Base-by-base conservation (phyloP, 306 rosid genomes). In the Alnus glutinosa region DNA sequence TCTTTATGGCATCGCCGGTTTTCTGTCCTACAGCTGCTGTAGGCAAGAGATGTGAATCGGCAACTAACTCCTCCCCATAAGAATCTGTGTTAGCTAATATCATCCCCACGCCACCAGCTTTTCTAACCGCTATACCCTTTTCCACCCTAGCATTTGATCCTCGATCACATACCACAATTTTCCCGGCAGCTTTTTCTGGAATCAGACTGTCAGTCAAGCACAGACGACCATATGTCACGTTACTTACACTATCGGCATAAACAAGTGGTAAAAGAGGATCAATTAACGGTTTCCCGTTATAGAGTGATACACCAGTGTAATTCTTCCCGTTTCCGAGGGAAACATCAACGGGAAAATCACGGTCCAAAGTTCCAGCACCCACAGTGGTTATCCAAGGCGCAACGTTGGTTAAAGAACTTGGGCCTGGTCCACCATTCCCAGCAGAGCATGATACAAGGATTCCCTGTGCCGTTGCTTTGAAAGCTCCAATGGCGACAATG, bases 361-460 rank as follows among this genome's bases (percentile, higher is more conserved):
- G 94, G 86, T 92, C 98, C 63, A 95, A 66, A 47, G 98, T 91
- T 79, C 98, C 98, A 1, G 97, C 97, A 18, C 98, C 97, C 5
- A 95, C 98, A 0, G 94, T 89, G 74, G 86, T 91, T 68, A 88
- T 62, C 98, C 97, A 94, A 7, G 98, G 98, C 0, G 98, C 97
- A n/a, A 86, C 88, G 50, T 91, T 92, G 28, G 84, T 58, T 84
- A 92, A 63, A 71, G 83, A 74, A 39, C 75, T 84, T 0, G 79
- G 8, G 2, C 78, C 59, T 5, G 97, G 97, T 37, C 98, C 98
- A 30, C 81, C 76, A 80, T 94, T 94, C 67, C 98, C 98, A 7
- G 97, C 98, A 19, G 98, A 89, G 76, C 82, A 86, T 7, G 97
- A 89, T 42, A 92, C 95, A 5, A 92, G 80, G 37, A 95, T 85